These are phyloP conservation scores for Kwoniella mangroviensis DNA, from an alignment of 768 basidiomycete genomes.

Conservation along the genomic window DNA sequence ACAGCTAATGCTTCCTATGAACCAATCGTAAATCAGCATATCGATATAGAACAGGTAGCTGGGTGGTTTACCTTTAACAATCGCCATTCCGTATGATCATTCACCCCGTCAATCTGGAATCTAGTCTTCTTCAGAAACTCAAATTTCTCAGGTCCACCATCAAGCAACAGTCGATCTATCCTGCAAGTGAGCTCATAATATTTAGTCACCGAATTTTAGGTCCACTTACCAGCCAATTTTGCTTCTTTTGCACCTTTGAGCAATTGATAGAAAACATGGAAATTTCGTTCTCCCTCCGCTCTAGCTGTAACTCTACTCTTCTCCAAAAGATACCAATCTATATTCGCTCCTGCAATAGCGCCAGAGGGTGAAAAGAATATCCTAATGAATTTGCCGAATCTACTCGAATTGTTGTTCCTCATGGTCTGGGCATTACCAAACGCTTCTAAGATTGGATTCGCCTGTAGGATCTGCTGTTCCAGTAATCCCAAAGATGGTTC, in stretches of 20 bases:
- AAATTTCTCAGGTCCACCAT: conserved; percentile 76
- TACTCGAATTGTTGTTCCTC: conserved; percentile 97
- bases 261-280: conserved; percentile 97
- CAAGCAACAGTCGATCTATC: conserved; percentile 66
- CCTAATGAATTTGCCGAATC: conserved; percentile 92
- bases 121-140: conserved; percentile 89
- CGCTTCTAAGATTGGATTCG: conserved; percentile 95
- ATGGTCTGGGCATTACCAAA: conserved; percentile 99
- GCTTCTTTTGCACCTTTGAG: conserved; percentile 70
- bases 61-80: conserved; percentile 66
- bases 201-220: too few species aligned
- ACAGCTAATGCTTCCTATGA: conserved; percentile 77
- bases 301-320: conserved; percentile 92
- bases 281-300: conserved; percentile 85
- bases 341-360: conserved; percentile 94
- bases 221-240: conserved; percentile 67
- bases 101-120: conserved; percentile 90
- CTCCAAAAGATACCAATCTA: conserved; percentile 98
- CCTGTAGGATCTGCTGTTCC: conserved; percentile 94
- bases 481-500: conserved; percentile 69
- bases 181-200: background rate
- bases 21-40: background rate
- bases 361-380: conserved; percentile 92
- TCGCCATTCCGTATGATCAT: conserved; percentile 88
- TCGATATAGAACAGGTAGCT: background rate